Evolutionary conservation across 1,284 basidiomycete genomes (phyloP), one percentile per base, ranked within the genome.

Genomic region (Meripilus lineatus): DNA sequence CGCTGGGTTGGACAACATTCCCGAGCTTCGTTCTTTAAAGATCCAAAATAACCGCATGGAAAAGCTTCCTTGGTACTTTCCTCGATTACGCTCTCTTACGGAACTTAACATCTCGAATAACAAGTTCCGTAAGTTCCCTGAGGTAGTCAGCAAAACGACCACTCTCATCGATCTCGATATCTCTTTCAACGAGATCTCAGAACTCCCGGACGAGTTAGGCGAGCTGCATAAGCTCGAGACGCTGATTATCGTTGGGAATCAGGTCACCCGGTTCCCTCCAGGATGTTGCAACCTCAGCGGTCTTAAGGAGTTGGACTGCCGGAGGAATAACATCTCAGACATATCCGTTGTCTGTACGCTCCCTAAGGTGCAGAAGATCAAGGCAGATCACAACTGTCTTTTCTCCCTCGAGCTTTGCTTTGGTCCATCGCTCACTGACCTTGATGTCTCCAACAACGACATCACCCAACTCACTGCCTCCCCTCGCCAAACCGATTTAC

Each of bases 31-130:
- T 32, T 77, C 76, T 13, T 73, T 99, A 51, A 84, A 83, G 55
- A 74, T 91, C 40, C 90, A 95, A 65, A 98, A 98, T 67, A 99
- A 99, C 63, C 81, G 93, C 25, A 78, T 99, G 56, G 85, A 89
- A 50, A 81, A 78, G 46, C 75, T 99, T 2, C 94, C 96, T 0
- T 79, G 79, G 64, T 90, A 91, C 59, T 94, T 98, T 55, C 77
- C 84, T 3, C 74, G 83, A 15, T 71, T 99, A 54, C 71, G 75
- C 30, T 66, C 74, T 38, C 77, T 98, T 42, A 80, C 79, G 44
- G 81, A 82, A 38, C 76, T 99, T 56, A 96, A 98, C 68, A 88
- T 99, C 50, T 96, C 93, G 39, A 99, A 98, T 69, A 99, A 99
- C 72, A 92, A 93, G 60, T 93, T 98, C 62, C 80, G 81, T 34